phyloP scores from a whole-genome alignment of 345 rosid species.

The Melaleuca quinquenervia region DNA sequence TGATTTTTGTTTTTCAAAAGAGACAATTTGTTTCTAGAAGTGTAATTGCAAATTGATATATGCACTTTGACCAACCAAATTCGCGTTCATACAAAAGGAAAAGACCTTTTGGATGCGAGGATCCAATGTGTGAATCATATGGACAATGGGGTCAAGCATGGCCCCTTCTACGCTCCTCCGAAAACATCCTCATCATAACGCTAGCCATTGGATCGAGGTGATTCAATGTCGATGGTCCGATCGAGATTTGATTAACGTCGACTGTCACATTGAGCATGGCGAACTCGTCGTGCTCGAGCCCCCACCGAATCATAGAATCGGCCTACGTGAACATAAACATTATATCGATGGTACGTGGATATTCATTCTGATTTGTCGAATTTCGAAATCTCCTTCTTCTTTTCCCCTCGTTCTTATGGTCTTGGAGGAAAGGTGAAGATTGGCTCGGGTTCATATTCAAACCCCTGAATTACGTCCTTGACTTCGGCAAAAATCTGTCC shows the following conservation, averaged over 20 bases:
- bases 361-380: neutral
- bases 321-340: neutral
- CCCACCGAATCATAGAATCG: neutral
- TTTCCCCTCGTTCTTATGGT: neutral
- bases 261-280: neutral
- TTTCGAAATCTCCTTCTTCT: neutral
- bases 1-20: neutral
- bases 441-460: neutral
- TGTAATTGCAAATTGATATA: neutral
- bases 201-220: neutral
- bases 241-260: rapidly evolving
- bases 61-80: neutral
- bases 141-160: neutral
- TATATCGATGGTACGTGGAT: neutral
- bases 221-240: no score
- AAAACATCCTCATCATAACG: neutral
- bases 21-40: neutral
- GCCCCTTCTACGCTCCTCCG: neutral
- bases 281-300: neutral
- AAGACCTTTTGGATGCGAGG: no score
- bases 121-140: neutral
- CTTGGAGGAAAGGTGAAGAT: neutral
- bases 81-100: neutral
- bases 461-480: neutral
- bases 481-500: neutral